Percentiles rank a stretch among this genome's conserved stretches.
Conservation (phyloP, 495 filamentous ascomycete species). For the Pyronema domesticum region DNA sequence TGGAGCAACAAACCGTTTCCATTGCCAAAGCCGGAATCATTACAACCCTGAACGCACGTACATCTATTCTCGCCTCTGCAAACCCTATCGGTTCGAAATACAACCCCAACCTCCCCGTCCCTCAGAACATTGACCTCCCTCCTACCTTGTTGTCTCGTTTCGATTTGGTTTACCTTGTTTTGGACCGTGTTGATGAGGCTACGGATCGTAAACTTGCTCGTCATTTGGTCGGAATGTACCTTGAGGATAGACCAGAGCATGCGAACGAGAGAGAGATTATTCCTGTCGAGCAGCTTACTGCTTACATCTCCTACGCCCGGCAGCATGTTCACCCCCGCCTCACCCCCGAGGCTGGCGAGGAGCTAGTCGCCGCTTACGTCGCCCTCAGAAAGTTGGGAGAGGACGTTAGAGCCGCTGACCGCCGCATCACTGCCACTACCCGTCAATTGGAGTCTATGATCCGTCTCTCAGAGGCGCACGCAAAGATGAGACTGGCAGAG, state of each 20-base stretch:
- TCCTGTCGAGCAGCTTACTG: slow-evolving; percentile 84
- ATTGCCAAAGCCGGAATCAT: slow-evolving; percentile 99
- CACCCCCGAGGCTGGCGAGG: slow-evolving; percentile 54
- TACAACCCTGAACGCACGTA: slow-evolving; percentile 88
- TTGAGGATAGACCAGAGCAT: slow-evolving; percentile 80
- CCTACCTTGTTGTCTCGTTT: slow-evolving; percentile 90
- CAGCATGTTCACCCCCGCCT: slow-evolving; percentile 67
- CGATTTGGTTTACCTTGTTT: slow-evolving; percentile 88
- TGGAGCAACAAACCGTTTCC: slow-evolving; percentile 98
- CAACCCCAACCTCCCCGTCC: slow-evolving; percentile 85
- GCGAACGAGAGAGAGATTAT: slow-evolving; percentile 36
- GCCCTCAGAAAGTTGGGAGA: slow-evolving; percentile 91
- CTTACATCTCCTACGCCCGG: slow-evolving; percentile 95
- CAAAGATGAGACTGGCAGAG: slow-evolving; percentile 76
- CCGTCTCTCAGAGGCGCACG: slow-evolving; percentile 86
- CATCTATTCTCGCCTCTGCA: slow-evolving; percentile 83
- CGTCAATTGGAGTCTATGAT: slow-evolving; percentile 96
- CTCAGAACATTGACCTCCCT: slow-evolving; percentile 93
- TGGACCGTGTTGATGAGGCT: slow-evolving; percentile 80
- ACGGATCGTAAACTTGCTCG: slow-evolving; percentile 74
- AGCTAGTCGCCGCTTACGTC: slow-evolving; percentile 74
- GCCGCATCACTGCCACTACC: slow-evolving; percentile 93
- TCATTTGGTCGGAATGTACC: slow-evolving; percentile 90
- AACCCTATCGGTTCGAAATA: slow-evolving; percentile 97
- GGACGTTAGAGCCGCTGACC: slow-evolving; percentile 81